Evolutionary conservation across 345 rosid genomes (phyloP).

Genomic region (Kandelia obovata): DNA sequence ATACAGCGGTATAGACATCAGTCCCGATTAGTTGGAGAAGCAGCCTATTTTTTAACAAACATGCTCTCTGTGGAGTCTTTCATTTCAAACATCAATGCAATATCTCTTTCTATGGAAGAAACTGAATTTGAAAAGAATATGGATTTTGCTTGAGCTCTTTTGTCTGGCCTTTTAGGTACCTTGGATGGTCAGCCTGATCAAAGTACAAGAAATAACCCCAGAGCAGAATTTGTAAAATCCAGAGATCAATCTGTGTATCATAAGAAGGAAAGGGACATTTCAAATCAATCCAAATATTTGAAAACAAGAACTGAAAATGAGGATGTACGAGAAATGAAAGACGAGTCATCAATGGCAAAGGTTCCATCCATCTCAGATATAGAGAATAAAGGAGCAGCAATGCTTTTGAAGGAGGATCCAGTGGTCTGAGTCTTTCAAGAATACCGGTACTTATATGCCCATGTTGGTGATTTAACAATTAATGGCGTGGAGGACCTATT

Average conservation of each 20-base stretch:
- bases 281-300: constrained; percentile 30
- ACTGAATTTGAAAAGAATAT: constrained; percentile 62
- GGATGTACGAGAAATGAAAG: constrained; percentile 29
- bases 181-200: constrained; percentile 42
- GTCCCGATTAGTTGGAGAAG: constrained; percentile 73
- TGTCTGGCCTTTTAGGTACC: constrained; percentile 59
- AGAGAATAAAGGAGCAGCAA: constrained; percentile 72
- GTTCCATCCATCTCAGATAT: constrained; percentile 64
- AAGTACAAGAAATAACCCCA: constrained; percentile 29
- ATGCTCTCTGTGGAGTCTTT: constrained; percentile 84
- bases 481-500: constrained; percentile 72
- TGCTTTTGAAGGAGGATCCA: constrained; percentile 64
- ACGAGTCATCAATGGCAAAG: constrained; percentile 43
- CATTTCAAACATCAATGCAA: constrained; percentile 74
- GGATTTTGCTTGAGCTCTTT: constrained; percentile 70
- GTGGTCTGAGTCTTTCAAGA: constrained; percentile 49
- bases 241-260: constrained; percentile 27
- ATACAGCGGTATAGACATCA: constrained; percentile 75
- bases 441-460: constrained; percentile 68
- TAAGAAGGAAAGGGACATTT: constrained; percentile 31
- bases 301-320: constrained; percentile 41
- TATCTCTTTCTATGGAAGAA: constrained; percentile 69
- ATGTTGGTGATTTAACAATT: constrained; percentile 67
- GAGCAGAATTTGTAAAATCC: constrained; percentile 33
- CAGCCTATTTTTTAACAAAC: constrained; percentile 75